Evolutionary conservation across 441 rosid species (phyloP).

Genomic region (Mallotus repandus): DNA sequence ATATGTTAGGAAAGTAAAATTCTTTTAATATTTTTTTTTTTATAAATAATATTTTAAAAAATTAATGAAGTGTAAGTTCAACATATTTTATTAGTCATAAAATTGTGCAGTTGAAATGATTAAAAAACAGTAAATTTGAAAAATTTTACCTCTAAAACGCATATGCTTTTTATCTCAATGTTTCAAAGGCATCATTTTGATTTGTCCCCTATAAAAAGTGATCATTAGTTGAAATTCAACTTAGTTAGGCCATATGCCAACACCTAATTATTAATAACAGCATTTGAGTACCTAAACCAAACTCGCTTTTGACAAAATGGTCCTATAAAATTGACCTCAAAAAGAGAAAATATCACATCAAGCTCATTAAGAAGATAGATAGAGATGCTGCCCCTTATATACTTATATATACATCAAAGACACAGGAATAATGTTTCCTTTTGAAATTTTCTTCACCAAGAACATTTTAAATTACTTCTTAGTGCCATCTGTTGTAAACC

Average conservation of each 20-base stretch:
- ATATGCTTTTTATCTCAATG: neutral
- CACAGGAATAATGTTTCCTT: neutral
- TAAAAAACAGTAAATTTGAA: neutral
- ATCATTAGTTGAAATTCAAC: neutral
- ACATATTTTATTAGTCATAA: too few relatives aligned
- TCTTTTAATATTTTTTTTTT: too few relatives aligned
- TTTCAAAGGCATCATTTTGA: neutral
- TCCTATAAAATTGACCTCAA: neutral
- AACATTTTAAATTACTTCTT: slow-evolving; percentile 11
- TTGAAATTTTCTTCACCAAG: neutral
- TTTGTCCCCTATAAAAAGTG: slow-evolving; percentile 8
- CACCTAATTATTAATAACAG: neutral
- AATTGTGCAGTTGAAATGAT: too few relatives aligned
- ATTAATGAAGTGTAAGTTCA: too few relatives aligned
- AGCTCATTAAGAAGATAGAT: neutral
- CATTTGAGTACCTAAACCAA: slow-evolving; percentile 7
- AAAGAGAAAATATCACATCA: neutral
- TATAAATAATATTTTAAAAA: too few relatives aligned
- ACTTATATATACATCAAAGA: too few relatives aligned
- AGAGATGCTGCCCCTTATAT: neutral
- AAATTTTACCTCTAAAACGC: slow-evolving; percentile 5
- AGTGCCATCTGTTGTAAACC: slow-evolving; percentile 17
- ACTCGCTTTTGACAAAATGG: slow-evolving; percentile 7
- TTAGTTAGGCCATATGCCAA: slow-evolving; percentile 11
- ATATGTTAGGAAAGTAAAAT: too few relatives aligned